phyloP scores from a whole-genome alignment of 441 rosid genomes.

The Populus tomentosa region DNA sequence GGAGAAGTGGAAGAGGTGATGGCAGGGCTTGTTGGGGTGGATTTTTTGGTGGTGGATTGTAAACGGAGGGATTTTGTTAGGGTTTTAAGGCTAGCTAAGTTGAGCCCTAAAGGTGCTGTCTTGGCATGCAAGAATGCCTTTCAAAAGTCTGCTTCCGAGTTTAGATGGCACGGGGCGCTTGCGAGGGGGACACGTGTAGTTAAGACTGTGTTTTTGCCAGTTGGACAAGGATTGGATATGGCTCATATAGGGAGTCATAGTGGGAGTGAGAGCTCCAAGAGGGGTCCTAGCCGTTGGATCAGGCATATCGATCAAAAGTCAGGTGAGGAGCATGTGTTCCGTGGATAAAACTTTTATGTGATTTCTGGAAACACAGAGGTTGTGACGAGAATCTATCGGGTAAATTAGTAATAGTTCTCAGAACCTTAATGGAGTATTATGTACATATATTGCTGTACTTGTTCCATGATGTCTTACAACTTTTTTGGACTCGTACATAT shows the following conservation, averaged over 20 bases:
- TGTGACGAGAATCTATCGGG: neutral
- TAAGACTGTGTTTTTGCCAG: slow-evolving; percentile 59
- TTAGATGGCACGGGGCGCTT: slow-evolving; percentile 50
- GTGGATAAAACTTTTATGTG: slow-evolving; percentile 18
- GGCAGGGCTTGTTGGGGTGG: slow-evolving; percentile 47
- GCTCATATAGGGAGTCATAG: slow-evolving; percentile 44
- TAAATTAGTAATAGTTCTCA: neutral
- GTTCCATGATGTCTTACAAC: neutral
- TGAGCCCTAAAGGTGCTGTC: slow-evolving; percentile 66
- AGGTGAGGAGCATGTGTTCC: slow-evolving; percentile 65
- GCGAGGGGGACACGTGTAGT: slow-evolving; percentile 52
- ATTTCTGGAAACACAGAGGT: neutral
- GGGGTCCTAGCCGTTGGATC: slow-evolving; percentile 61
- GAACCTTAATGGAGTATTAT: neutral
- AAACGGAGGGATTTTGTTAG: slow-evolving; percentile 45
- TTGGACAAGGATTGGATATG: slow-evolving; percentile 72
- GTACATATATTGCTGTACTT: neutral
- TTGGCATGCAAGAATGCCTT: slow-evolving; percentile 65
- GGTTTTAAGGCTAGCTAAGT: slow-evolving; percentile 50
- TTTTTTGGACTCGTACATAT: no score
- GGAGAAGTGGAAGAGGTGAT: slow-evolving; percentile 53
- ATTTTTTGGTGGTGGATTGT: slow-evolving; percentile 72
- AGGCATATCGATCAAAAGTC: slow-evolving; percentile 58
- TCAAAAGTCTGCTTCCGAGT: slow-evolving; percentile 33
- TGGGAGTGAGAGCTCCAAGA: slow-evolving; percentile 9